Conservation (phyloP, 441 rosid genomes). For the Pelargonium myrrhifolium region DNA sequence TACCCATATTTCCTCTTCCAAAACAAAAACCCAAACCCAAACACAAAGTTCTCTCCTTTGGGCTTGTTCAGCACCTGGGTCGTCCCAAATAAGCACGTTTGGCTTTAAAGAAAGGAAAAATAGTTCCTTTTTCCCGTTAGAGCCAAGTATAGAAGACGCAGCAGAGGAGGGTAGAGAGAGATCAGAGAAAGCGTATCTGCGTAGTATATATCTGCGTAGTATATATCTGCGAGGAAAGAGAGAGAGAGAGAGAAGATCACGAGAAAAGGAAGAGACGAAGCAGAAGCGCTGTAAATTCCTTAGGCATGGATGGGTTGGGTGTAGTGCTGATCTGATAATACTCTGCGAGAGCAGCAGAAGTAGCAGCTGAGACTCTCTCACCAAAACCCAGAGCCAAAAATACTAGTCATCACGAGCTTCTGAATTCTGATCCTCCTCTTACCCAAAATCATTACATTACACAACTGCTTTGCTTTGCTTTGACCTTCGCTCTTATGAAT, state of each 20-base stretch:
- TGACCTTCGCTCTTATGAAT: slow-evolving; percentile 44
- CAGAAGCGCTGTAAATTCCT: slow-evolving; percentile 37
- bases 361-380: slow-evolving; percentile 17
- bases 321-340: slow-evolving; percentile 30
- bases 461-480: slow-evolving; percentile 38
- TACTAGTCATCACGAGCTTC: slow-evolving; percentile 39
- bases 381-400: slow-evolving; percentile 5
- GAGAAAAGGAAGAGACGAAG: slow-evolving; percentile 43
- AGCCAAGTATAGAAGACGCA: no score
- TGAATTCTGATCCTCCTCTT: slow-evolving; percentile 24
- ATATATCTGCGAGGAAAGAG: slow-evolving; percentile 4
- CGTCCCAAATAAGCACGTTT: neutral
- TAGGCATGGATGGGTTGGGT: slow-evolving; percentile 5
- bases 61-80: slow-evolving; percentile 1
- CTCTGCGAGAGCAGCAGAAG: slow-evolving; percentile 16
- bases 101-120: slow-evolving; percentile 12
- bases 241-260: slow-evolving; percentile 31
- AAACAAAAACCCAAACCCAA: neutral
- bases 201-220: neutral
- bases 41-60: slow-evolving; percentile 6
- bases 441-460: slow-evolving; percentile 31
- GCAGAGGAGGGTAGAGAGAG: neutral
- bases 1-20: slow-evolving; percentile 38
- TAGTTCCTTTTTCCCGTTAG: neutral
- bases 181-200: slow-evolving; percentile 8